Evolutionary conservation across 176 grass and related monocot genomes (phyloP), one percentile per base, ranked within the genome.

Genomic region (Aegilops bicornis): DNA sequence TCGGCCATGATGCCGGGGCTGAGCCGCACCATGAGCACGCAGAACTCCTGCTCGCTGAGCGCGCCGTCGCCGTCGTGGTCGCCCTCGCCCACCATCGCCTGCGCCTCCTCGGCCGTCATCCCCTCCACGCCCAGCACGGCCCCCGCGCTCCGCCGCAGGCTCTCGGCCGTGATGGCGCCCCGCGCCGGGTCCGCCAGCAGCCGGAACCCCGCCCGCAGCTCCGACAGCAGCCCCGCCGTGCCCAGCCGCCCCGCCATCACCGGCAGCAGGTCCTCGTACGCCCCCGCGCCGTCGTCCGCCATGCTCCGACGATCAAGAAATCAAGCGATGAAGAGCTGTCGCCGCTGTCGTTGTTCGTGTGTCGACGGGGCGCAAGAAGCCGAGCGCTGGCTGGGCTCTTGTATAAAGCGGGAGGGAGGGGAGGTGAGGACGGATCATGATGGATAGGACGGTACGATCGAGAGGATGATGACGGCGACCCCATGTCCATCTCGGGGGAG

Each of bases 231-330:
- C 8, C 90, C 92, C 23, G 87, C 90, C 14, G 90, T 17, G 5
- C 89, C 83, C 68, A 97, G 92, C 83, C 79, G 60, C 13, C 80
- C 95, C 0, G 83, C 92, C 95, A 97, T 97, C 76, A 84, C 85
- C 14, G 88, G 83, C 60, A 97, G 82, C 65, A 97, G 92, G 92
- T 97, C 95, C 85, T 97, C 95, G 85, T 94, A 97, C 73, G 87
- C 81, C 19, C 50, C 63, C 0, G 54, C 70, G 4, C 37, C 30
- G 36, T 0, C n/a, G 20, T 65, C 29, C 27, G 25, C 79, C 79
- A 82, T 81, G 78, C 37, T 31, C 27, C 25, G 10, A 24, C 4
- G 10, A 24, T 12, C 61, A 27, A 11, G 31, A 32, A 32, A 32
- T 32, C 31, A 32, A 32, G 2, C 47, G 47, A 15, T 16, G 22